These are phyloP conservation scores for Cyberlindnera nakhonratchasimensis DNA, from an alignment of 805 yeast species.

Conservation along the genomic window DNA sequence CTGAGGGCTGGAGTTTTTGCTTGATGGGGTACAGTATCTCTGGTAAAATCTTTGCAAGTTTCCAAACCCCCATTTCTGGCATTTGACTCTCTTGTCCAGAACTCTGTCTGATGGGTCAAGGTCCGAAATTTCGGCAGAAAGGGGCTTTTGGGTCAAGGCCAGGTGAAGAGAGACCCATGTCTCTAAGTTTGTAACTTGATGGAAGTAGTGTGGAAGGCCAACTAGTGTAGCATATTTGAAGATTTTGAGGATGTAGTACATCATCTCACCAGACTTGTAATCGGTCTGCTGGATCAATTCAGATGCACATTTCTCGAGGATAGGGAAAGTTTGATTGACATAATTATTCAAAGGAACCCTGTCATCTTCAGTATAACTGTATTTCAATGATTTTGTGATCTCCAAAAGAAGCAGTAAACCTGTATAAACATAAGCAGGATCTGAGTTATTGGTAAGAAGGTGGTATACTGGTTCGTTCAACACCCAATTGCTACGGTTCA, in stretches of 20 bases:
- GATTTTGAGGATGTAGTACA: slow-evolving; percentile 61
- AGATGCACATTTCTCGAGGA: slow-evolving; percentile 49
- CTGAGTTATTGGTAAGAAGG: slow-evolving; percentile 34
- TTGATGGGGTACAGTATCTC: slow-evolving; percentile 42
- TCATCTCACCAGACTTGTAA: slow-evolving; percentile 40
- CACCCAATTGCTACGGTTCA: slow-evolving; percentile 42
- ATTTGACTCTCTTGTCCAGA: slow-evolving; percentile 54
- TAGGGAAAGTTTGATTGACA: slow-evolving; percentile 50
- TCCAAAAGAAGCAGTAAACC: slow-evolving; percentile 57
- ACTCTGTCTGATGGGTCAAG: slow-evolving; percentile 46
- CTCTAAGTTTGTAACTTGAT: slow-evolving; percentile 35
- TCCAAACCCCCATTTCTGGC: slow-evolving; percentile 86
- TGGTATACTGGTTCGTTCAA: slow-evolving; percentile 30
- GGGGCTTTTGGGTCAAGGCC: slow-evolving; percentile 48
- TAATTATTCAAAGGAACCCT: slow-evolving; percentile 47
- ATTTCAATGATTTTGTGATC: slow-evolving; percentile 52
- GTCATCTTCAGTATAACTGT: slow-evolving; percentile 52
- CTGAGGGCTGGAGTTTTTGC: slow-evolving; percentile 39
- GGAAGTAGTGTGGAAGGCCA: slow-evolving; percentile 53
- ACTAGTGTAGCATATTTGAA: slow-evolving; percentile 61
- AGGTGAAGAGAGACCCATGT: slow-evolving; percentile 70
- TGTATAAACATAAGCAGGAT: slow-evolving; percentile 42
- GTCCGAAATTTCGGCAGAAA: slow-evolving; percentile 49
- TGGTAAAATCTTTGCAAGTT: slow-evolving; percentile 68
- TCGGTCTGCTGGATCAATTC: slow-evolving; percentile 30